Evolutionary conservation across 257 asterid species (phyloP), one percentile per base, ranked within the genome.

Genomic region (Penstemon barbatus): DNA sequence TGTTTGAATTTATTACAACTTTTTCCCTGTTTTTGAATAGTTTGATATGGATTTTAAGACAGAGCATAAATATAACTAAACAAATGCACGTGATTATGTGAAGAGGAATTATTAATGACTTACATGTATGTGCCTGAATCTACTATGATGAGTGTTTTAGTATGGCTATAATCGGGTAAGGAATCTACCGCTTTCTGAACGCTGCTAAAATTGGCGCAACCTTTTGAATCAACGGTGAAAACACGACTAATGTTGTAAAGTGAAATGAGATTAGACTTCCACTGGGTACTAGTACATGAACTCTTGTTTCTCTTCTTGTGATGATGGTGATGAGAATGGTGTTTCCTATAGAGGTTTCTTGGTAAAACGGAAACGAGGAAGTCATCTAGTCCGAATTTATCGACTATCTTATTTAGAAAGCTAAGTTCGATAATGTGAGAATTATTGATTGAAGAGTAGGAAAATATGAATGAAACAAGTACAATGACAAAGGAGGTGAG

Each of bases 51-150:
- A 46, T 10, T 46, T 46, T 46, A 10, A 46, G 12, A 7, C 52
- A 10, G 12, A 7, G 52, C 52, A 46, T 46, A n/a, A 3, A 13
- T 39, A 57, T 36, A 8, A 33, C n/a, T 5, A 8, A 46, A 25
- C 45, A 40, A 43, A 50, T 15, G 18, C 18, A 15, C 0, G 18
- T 15, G 18, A 15, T 15, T 15, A 15, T 15, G 18, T 15, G 18
- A 15, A 15, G 18, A 15, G 18, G 18, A 15, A 15, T 15, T 15
- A 15, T 15, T 48, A 4, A 41, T 7, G 6, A 9, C 8, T 61
- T 61, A 85, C 96, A 89, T 84, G 79, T 85, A 90, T 6, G 89
- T 90, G 74, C 97, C 97, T 0, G 90, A 76, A 71, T 79, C 84
- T 5, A 92, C 63, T 8, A 74, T 63, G 55, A 92, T 82, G 10